A percentile compares a stretch with the other conserved stretches of the same genome.
Conservation (phyloP, 176 grass and related monocot genomes). For the Leersia perrieri region DNA sequence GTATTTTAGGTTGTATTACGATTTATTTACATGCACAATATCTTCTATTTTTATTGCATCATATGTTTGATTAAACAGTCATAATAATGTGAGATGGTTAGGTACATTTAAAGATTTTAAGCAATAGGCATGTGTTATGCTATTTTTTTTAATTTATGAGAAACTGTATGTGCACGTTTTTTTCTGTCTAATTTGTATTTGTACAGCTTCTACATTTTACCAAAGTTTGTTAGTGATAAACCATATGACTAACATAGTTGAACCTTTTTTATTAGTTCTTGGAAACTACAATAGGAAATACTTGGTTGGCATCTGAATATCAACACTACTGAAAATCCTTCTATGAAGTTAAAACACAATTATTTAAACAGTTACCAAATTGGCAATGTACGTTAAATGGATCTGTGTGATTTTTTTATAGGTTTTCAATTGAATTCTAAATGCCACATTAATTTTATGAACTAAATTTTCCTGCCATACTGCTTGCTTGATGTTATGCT, state of each 20-base stretch:
- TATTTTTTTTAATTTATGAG: too few species aligned
- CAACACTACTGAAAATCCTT: slow-evolving; percentile 1
- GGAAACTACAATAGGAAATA: too few species aligned
- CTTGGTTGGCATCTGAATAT: too few species aligned
- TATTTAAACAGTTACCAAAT: background rate
- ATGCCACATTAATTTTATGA: background rate
- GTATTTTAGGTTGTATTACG: slow-evolving; percentile 1
- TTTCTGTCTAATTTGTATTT: too few species aligned
- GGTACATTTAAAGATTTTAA: too few species aligned
- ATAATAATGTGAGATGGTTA: background rate
- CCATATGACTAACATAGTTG: too few species aligned
- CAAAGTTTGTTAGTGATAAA: too few species aligned
- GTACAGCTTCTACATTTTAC: too few species aligned
- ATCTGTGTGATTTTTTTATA: background rate
- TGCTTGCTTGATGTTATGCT: background rate
- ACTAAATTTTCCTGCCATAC: background rate
- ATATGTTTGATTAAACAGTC: background rate
- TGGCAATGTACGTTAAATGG: background rate
- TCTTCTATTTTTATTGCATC: background rate
- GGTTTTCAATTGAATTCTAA: background rate
- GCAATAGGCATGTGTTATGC: too few species aligned
- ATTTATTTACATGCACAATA: background rate
- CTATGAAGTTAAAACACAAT: too few species aligned
- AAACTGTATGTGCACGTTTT: too few species aligned
- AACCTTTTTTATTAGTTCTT: too few species aligned